These are phyloP conservation scores for Ogataea methylovora DNA, from an alignment of 805 yeast genomes.

Conservation along the genomic window DNA sequence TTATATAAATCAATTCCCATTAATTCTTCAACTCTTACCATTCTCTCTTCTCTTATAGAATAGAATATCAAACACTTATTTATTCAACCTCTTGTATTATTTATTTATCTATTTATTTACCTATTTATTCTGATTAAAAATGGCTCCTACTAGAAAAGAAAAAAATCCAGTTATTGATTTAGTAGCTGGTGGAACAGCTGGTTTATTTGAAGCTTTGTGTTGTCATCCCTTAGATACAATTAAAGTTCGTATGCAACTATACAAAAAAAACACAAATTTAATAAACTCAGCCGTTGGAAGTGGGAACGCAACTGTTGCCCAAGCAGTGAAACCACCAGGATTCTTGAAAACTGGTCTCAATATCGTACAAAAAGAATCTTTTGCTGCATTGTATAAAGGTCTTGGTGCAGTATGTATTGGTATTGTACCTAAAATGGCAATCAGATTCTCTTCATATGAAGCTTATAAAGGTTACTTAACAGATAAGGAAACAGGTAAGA, in stretches of 20 bases:
- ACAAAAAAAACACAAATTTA: constrained; percentile 52
- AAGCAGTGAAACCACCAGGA: constrained; percentile 66
- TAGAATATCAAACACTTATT: no score
- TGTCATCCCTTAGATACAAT: constrained; percentile 98
- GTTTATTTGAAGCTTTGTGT: constrained; percentile 92
- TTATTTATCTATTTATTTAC: no score
- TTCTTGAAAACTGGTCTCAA: constrained; percentile 73
- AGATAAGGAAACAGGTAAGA: constrained; percentile 50
- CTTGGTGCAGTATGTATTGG: constrained; percentile 96
- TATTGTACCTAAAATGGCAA: constrained; percentile 97
- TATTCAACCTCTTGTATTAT: no score
- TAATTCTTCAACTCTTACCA: no score
- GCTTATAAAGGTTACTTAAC: constrained; percentile 67
- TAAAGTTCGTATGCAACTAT: constrained; percentile 94
- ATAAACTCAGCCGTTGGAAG: constrained; percentile 18
- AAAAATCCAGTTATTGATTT: constrained; percentile 52
- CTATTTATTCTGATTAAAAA: no score
- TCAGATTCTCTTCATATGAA: constrained; percentile 91
- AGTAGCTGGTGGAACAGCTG: constrained; percentile 95
- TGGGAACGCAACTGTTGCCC: constrained; percentile 59
- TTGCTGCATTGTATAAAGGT: constrained; percentile 87
- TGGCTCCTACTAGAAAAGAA: constrained; percentile 18
- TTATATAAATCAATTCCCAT: no score
- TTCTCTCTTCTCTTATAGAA: no score
- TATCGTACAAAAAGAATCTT: constrained; percentile 74